Evolutionary conservation across 129 eudicot genomes (phyloP).

Genomic region (Cynara cardunculus): DNA sequence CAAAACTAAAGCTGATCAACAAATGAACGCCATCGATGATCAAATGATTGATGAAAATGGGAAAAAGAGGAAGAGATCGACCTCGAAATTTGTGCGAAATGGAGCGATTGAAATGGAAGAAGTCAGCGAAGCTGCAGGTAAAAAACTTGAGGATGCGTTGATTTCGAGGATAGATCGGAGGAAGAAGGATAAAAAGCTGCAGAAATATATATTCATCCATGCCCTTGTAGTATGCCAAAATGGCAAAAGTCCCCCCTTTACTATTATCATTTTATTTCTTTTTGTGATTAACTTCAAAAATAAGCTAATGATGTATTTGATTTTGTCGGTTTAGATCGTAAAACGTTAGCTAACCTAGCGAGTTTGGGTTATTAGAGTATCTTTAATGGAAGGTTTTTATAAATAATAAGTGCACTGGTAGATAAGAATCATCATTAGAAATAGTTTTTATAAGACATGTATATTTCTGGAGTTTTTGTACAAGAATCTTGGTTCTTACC

Average conservation of each 20-base stretch:
- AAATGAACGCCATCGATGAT: conserved; percentile 9
- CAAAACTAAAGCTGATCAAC: not conserved
- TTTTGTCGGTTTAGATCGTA: no score
- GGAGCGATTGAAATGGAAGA: conserved; percentile 18
- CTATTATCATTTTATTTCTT: not conserved
- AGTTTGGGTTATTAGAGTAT: no score
- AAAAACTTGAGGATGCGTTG: conserved; percentile 27
- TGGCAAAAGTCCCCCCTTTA: not conserved
- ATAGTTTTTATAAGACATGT: no score
- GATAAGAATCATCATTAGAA: no score
- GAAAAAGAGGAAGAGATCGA: conserved; percentile 7
- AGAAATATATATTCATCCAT: not conserved
- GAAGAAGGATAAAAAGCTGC: conserved; percentile 31
- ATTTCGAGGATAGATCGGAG: conserved; percentile 30
- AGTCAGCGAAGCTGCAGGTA: conserved; percentile 22
- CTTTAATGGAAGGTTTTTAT: no score
- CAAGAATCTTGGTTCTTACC: no score
- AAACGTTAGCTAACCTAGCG: no score
- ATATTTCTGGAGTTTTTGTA: no score
- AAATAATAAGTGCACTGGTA: no score
- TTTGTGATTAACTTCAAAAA: not conserved
- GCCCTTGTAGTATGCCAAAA: not conserved
- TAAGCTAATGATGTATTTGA: no score
- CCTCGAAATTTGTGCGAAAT: conserved; percentile 17
- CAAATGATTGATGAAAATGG: conserved; percentile 15